Percentiles rank a stretch among this genome's conserved stretches.
Conservation (phyloP, 2,329 filamentous ascomycete genomes). For the Lanzia echinophila region DNA sequence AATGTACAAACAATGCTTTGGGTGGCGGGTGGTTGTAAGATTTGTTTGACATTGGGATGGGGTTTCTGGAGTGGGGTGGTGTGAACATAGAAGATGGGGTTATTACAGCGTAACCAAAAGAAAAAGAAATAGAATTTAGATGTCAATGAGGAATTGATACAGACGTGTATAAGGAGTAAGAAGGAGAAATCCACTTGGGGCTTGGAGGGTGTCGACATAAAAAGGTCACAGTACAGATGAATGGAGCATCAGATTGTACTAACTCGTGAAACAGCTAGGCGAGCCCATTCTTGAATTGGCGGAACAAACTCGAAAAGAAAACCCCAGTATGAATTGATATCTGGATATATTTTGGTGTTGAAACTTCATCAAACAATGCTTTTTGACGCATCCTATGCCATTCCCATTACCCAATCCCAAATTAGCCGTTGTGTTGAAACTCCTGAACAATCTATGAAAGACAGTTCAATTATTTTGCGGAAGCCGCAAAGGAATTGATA, state of each 20-base stretch:
- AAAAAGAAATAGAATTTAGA: neutral
- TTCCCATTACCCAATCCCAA: neutral
- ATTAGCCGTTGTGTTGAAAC: neutral
- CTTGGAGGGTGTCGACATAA: neutral
- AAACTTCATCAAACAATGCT: neutral
- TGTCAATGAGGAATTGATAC: neutral
- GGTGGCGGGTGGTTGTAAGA: constrained; percentile 24
- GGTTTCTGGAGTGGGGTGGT: too few relatives aligned
- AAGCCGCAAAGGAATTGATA: constrained; percentile 45
- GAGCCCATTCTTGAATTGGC: too few relatives aligned
- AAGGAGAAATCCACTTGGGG: too few relatives aligned
- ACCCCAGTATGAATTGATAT: too few relatives aligned
- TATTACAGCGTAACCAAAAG: neutral
- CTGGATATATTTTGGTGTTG: neutral
- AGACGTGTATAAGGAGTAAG: neutral
- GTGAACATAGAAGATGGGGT: too few relatives aligned
- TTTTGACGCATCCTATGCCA: neutral
- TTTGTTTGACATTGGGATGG: too few relatives aligned
- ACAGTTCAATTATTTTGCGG: neutral
- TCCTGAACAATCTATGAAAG: neutral
- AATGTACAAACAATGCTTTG: constrained; percentile 38
- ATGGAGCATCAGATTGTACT: too few relatives aligned
- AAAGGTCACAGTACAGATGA: too few relatives aligned
- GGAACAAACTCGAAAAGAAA: too few relatives aligned
- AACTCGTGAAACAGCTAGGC: too few relatives aligned